Evolutionary conservation across 306 rosid genomes (phyloP).

Genomic region (Oemleria cerasiformis): DNA sequence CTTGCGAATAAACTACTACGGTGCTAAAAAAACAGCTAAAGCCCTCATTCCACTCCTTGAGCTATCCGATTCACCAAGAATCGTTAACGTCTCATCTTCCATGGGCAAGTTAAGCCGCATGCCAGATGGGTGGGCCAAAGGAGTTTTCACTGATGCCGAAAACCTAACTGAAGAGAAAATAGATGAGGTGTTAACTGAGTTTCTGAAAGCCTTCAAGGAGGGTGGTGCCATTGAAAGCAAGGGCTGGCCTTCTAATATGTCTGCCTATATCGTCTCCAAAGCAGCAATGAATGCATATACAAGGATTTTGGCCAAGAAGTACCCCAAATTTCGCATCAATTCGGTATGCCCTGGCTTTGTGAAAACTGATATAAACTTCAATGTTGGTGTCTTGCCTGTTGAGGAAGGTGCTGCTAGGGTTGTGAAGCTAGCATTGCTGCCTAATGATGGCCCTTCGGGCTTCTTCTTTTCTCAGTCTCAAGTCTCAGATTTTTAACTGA

Average conservation of each 20-base stretch:
- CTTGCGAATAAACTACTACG: constrained; percentile 49
- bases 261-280: constrained; percentile 17
- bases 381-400: constrained; percentile 23
- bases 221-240: neutral
- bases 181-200: constrained; percentile 12
- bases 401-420: constrained; percentile 46
- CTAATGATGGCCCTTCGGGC: constrained; percentile 32
- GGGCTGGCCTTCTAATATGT: neutral
- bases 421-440: constrained; percentile 39
- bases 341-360: constrained; percentile 32
- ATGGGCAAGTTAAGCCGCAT: constrained; percentile 32
- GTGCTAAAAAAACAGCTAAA: constrained; percentile 33
- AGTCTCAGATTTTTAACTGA: constrained; percentile 7
- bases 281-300: constrained; percentile 23
- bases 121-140: constrained; percentile 29
- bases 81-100: constrained; percentile 43
- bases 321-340: constrained; percentile 8
- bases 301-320: constrained; percentile 18
- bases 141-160: constrained; percentile 27
- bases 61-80: constrained; percentile 47
- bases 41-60: constrained; percentile 50
- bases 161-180: constrained; percentile 36
- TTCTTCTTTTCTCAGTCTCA: neutral
- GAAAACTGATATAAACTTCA: constrained; percentile 33
- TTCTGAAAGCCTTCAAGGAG: constrained; percentile 15